Evolutionary conservation across 805 yeast species (phyloP), one percentile per base, ranked within the genome.

Genomic region (Hanseniaspora guilliermondii): DNA sequence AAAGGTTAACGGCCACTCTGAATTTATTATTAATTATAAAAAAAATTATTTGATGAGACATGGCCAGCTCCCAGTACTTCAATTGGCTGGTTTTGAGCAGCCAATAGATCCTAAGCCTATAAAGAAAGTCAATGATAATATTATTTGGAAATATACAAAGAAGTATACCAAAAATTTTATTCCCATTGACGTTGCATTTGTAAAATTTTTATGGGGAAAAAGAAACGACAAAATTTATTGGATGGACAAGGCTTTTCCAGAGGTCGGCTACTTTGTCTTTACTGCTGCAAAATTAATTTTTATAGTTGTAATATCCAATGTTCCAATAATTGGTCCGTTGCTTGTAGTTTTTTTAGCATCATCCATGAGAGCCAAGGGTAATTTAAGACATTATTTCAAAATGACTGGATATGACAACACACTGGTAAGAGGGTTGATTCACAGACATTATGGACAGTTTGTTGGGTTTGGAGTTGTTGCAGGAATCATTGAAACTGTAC

Each of bases 381-480:
- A 66, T 41, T 58, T 65, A 56, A 44, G 56, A 4, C 57, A 65
- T 39, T 66, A 62, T 46, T 62, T 66, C 22, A 47, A 48, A 11
- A 52, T 59, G 72, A 69, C 68, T 56, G 69, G 68, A 7, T 67
- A 63, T 58, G 63, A 63, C 49, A 57, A 61, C 1, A 44, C 60
- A n/a, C 68, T 71, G 52, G 63, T 68, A 9, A 63, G 64, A 53
- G 60, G 57, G n/a, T 65, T 69, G 33, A 68, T 70, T 56, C 64
- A 65, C 37, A 62, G 60, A 21, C 70, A 72, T 56, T 64, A 66
- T 19, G 72, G 69, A 0, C 65, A 69, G 37, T 76, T 74, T 58
- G 61, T 70, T 53, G 58, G 72, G 4, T 81, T 77, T 64, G 87
- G 87, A 0, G 59, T 78, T 35, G 66, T 72, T 16, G 73, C 82